Evolutionary conservation across 495 filamentous ascomycete species (phyloP), one percentile per base, ranked within the genome.

Genomic region (Lentithecium fluviatile): DNA sequence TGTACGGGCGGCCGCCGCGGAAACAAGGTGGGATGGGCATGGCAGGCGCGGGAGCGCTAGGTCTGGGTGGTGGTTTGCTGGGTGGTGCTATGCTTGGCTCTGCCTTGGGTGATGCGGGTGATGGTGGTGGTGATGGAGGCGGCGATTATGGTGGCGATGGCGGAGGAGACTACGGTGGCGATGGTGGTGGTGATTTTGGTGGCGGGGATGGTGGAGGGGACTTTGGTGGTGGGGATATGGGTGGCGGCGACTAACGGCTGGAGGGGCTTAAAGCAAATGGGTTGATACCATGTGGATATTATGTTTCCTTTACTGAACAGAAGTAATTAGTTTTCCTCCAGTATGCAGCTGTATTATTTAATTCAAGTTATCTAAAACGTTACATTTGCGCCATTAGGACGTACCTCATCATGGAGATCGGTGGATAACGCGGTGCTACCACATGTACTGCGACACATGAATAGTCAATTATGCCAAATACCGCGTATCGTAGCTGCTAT

Each of bases 11-110:
- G 68, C 38, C 66, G 67, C 46, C 58, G 55, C 3, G 68, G 66
- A 32, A 32, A 32, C 29, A 32, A 32, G 79, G 78, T 40, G 85
- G 86, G 0, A 79, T 90, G 77, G 88, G 87, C 20, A 77, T 77
- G 43, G 82, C 77, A 1, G 88, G 88, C 45, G 88, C 82, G 24
- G 88, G 86, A 8, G 90, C 89, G 17, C 73, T 93, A 59, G 90
- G 90, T 71, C 68, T 89, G 8, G 90, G 89, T 46, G 90, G 85
- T 55, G 90, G 90, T 53, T 60, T 95, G 66, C 40, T 92, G 2
- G 89, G 88, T 59, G 89, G 89, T 11, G 75, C 78, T 63, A 47
- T 92, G 69, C 68, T 95, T 40, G 86, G 79, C 2, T 80, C 88
- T 67, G 85, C 83, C 10, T 75, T 90, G 45, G 70, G 85, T 23